Evolutionary conservation across 2,329 filamentous ascomycete species (phyloP), one percentile per base, ranked within the genome.

Genomic region (Aschersonia sp.): DNA sequence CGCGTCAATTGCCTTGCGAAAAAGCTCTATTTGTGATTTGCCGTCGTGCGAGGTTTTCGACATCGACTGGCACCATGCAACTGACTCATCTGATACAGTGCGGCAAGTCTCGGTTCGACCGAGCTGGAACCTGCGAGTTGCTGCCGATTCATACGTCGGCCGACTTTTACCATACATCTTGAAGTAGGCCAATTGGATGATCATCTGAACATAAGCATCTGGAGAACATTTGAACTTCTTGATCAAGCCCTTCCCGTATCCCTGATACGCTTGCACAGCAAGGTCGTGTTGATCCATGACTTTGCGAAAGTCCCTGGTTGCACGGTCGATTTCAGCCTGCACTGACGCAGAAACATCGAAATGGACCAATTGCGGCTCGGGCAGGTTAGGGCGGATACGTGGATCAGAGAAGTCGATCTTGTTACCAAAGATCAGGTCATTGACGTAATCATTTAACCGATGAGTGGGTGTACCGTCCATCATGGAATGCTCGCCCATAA

Each of bases 221-320:
- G 92, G 92, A 30, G 86, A 94, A 78, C 87, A 95, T 71, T 88
- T 94, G 81, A 98, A 97, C 68, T 95, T 94, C 81, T 98, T 98
- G 75, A 98, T 97, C 52, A 98, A 73, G 30, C 87, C 88, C 73
- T 98, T 98, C 64, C 92, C 92, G 66, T 98, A 98, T 58, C 83
- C 90, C 68, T 97, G 89, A 73, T 94, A 98, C 31, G 88, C 85
- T 65, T 97, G 90, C 3, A 98, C 89, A 29, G 85, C 79, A 43
- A 98, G 81, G 65, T 98, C 85, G 66, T 98, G 92, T 55, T 86
- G 75, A 53, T 79, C 79, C 55, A 98, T 95, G 52, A 94, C 78
- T 56, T 79, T 72, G 51, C 75, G 71, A 68, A 97, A 96, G 69
- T 95, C 85, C 50, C 76, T 73, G 53, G 79, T 72, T 2, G 94